A percentile compares a stretch with the other conserved stretches of the same genome.
These are phyloP conservation scores for Komagataella mondaviorum DNA, from an alignment of 805 yeast species.

Conservation along the genomic window DNA sequence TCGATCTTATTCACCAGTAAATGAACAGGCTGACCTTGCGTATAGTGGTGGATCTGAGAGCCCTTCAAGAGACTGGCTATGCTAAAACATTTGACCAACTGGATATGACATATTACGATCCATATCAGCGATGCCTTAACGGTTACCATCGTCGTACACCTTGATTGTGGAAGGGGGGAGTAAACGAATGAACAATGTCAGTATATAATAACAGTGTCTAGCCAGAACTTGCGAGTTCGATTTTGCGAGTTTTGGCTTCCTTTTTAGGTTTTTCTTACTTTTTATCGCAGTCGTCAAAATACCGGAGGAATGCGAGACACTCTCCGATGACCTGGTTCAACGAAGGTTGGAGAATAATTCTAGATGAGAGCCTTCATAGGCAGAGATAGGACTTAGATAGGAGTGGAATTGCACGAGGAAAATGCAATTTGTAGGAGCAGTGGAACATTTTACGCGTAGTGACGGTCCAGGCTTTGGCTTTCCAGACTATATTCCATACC, in stretches of 20 bases:
- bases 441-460: no score
- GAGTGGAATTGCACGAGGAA: no score
- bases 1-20: slow-evolving; percentile 66
- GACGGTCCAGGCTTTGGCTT: no score
- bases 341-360: no score
- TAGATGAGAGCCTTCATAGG: no score
- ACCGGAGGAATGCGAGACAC: no score
- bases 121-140: background rate
- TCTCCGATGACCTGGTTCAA: no score
- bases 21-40: slow-evolving; percentile 47
- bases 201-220: background rate
- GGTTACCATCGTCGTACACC: background rate
- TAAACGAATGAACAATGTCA: background rate
- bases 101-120: background rate
- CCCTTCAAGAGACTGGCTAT: background rate
- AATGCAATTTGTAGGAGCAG: no score
- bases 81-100: background rate
- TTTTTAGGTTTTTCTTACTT: background rate
- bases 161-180: background rate
- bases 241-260: background rate
- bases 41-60: slow-evolving; percentile 14
- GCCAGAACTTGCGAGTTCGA: background rate
- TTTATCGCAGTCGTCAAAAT: no score
- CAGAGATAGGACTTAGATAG: no score
- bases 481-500: no score